These are phyloP conservation scores for Beauveria pseudobassiana DNA, from an alignment of 2,329 filamentous ascomycete species.

Conservation along the genomic window DNA sequence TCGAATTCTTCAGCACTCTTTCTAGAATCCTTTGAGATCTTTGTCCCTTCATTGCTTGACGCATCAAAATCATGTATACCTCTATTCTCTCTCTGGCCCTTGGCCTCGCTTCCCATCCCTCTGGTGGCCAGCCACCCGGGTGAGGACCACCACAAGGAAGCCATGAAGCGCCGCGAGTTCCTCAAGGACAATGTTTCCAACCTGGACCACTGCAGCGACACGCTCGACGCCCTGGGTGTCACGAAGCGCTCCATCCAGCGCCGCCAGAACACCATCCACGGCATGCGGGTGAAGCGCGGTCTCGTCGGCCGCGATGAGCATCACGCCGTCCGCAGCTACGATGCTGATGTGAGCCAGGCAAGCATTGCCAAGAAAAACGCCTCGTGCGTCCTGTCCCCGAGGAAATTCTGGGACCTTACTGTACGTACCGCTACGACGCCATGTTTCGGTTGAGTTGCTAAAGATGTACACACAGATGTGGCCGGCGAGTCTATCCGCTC, in stretches of 20 bases:
- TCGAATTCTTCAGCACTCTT: too few species aligned
- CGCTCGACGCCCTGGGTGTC: conserved; percentile 35
- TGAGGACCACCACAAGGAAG: conserved; percentile 35
- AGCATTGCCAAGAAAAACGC: conserved; percentile 29
- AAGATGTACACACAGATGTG: conserved; percentile 19
- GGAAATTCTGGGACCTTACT: conserved; percentile 42
- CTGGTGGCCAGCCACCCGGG: conserved; percentile 32
- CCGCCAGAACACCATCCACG: conserved; percentile 28
- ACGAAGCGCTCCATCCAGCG: conserved; percentile 32
- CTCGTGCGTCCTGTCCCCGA: conserved; percentile 39
- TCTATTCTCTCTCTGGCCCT: conserved; percentile 1
- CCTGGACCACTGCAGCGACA: conserved; percentile 33
- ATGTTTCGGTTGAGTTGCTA: neutral
- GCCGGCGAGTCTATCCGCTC: conserved; percentile 34
- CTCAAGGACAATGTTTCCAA: conserved; percentile 30
- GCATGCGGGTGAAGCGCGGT: conserved; percentile 30
- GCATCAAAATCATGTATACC: neutral
- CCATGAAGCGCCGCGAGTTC: conserved; percentile 36
- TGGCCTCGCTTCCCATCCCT: conserved; percentile 11
- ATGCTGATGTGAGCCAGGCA: conserved; percentile 19
- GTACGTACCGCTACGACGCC: conserved; percentile 13
- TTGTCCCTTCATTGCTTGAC: too few species aligned
- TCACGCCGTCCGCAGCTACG: conserved; percentile 19
- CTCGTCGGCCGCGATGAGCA: conserved; percentile 8
- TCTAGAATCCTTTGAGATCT: too few species aligned